These are phyloP conservation scores for Postia placenta DNA, from an alignment of 768 basidiomycete species.

Conservation along the genomic window DNA sequence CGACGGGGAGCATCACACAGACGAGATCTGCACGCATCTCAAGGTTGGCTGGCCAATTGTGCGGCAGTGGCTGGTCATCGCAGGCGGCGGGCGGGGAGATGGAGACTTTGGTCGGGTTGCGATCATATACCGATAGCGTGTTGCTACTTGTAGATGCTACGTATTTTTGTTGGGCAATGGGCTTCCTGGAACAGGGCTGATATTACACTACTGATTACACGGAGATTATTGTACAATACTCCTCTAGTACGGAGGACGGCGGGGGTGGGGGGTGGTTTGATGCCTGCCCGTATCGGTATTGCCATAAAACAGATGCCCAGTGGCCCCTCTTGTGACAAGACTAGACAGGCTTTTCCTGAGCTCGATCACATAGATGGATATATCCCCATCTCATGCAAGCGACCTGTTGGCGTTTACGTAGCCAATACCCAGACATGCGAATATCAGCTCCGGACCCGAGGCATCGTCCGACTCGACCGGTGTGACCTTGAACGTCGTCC, in stretches of 20 bases:
- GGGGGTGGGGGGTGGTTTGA: too few species aligned
- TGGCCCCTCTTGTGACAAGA: too few species aligned
- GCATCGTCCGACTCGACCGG: slow-evolving; percentile 48
- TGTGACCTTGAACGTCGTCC: slow-evolving; percentile 89
- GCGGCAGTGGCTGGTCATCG: slow-evolving; percentile 59
- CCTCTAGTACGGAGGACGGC: too few species aligned
- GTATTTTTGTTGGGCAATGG: too few species aligned
- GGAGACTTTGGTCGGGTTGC: slow-evolving; percentile 66
- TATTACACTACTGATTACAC: too few species aligned
- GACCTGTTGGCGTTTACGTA: slow-evolving; percentile 85
- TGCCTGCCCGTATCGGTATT: too few species aligned
- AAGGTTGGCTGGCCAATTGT: slow-evolving; percentile 80
- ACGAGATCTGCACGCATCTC: slow-evolving; percentile 81
- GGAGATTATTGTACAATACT: too few species aligned
- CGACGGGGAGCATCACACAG: slow-evolving; percentile 88
- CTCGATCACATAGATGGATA: too few species aligned
- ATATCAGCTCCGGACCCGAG: slow-evolving; percentile 55
- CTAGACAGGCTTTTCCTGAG: too few species aligned
- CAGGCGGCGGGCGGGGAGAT: slow-evolving; percentile 55
- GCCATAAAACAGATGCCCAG: too few species aligned
- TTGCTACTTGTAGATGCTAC: neutral
- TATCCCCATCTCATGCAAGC: slow-evolving; percentile 58
- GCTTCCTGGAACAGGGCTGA: too few species aligned
- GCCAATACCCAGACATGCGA: slow-evolving; percentile 90
- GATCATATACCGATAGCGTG: slow-evolving; percentile 60